Base-by-base conservation (phyloP, 2,329 filamentous ascomycete species). In the Cladorrhinum sp. region DNA sequence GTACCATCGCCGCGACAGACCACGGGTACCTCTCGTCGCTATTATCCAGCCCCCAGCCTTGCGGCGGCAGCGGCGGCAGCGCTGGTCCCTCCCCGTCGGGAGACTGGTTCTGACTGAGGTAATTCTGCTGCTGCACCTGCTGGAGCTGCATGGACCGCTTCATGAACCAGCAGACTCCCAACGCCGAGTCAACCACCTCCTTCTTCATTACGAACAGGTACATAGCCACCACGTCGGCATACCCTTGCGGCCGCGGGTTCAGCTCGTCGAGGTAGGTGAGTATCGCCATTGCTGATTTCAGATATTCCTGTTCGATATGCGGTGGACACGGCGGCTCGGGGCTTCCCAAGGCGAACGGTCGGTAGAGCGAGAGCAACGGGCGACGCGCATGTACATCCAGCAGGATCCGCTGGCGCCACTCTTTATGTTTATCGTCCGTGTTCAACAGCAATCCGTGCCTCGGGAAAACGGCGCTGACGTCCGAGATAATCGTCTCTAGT, bases 161-260 rank as follows among this genome's bases (percentile, higher is more conserved):
- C 68, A 85, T 82, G 60, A 82, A 85, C 64, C 80, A 83, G 67
- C 82, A 85, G 12, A 85, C 73, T 60, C 81, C 82, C 50, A 85
- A 76, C 2, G 81, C 80, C 0, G 82, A 81, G 68, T 84, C 81
- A 20, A 83, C 73, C 23, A 85, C 80, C 63, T 85, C 82, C 62
- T 79, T 77, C 65, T 80, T 82, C 36, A 85, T 69, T 10, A 83
- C 73, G 54, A 82, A 75, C 61, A 82, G 76, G 58, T 83, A 82
- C 75, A 84, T 80, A 60, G 82, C 79, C 65, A 76, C 76, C 23
- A 82, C 74, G 48, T 80, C 77, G 46, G 75, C 71, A 56, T 80
- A 84, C 52, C 79, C 76, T 2, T 78, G 73, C 4, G 77, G 73
- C 23, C 73, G 68, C 0, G 80, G 78, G 61, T 84, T 81, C 5